phyloP scores from a whole-genome alignment of 441 rosid species.

The Populus trichocarpa region DNA sequence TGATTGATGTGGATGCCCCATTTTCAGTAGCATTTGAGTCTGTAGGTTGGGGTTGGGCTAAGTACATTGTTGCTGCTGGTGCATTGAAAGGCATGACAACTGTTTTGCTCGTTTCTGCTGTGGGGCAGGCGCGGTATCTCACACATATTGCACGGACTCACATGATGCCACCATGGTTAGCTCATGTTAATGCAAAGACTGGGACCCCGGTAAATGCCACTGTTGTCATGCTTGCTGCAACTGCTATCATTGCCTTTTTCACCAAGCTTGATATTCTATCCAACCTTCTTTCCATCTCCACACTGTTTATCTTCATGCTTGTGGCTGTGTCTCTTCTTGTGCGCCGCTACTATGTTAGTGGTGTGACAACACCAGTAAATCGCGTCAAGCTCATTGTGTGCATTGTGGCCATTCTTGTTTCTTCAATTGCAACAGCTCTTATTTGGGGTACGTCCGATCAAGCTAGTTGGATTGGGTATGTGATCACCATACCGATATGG shows the following conservation, averaged over 20 bases:
- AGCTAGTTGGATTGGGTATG: conserved; percentile 56
- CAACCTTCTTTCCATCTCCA: conserved; percentile 28
- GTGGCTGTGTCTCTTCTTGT: conserved; percentile 72
- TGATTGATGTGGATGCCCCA: conserved; percentile 17
- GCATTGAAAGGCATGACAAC: conserved; percentile 32
- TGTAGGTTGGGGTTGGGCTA: conserved; percentile 26
- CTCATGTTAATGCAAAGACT: conserved; percentile 15
- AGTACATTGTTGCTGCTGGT: conserved; percentile 26
- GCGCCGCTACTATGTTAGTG: conserved; percentile 63
- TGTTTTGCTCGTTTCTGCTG: conserved; percentile 23
- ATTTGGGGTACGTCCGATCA: conserved; percentile 49
- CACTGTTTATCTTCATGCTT: conserved; percentile 68
- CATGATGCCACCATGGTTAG: conserved; percentile 32
- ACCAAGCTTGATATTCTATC: conserved; percentile 27
- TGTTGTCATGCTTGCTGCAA: conserved; percentile 22
- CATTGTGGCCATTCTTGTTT: conserved; percentile 40
- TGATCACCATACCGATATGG: conserved; percentile 60
- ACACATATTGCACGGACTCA: conserved; percentile 31
- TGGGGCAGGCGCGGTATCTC: conserved; percentile 27
- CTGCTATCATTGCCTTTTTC: conserved; percentile 33
- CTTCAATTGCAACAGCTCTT: conserved; percentile 47
- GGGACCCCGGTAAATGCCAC: conserved; percentile 28
- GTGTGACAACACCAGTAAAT: conserved; percentile 38
- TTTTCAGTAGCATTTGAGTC: conserved; percentile 23
- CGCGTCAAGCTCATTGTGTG: conserved; percentile 41